Evolutionary conservation across 2,329 filamentous ascomycete species (phyloP).

Genomic region (Epichloe uncinata): DNA sequence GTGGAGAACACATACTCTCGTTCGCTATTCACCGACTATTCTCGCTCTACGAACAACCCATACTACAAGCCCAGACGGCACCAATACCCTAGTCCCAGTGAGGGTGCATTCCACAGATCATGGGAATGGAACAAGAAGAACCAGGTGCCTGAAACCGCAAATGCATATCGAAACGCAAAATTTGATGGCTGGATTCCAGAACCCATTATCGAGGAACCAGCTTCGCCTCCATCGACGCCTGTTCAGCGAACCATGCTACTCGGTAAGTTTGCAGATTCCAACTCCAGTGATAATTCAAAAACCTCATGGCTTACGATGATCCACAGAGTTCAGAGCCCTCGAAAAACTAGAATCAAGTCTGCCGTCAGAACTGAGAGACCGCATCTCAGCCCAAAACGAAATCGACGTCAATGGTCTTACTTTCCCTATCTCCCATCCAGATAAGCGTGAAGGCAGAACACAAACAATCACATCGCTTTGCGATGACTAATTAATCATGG

Average conservation of each 20-base stretch:
- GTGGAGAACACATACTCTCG: background rate
- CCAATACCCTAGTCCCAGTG: conserved; percentile 6
- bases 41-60: conserved; percentile 17
- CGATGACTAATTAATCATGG: too few species aligned
- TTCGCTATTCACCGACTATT: conserved; percentile 13
- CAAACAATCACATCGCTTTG: background rate
- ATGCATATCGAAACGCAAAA: background rate
- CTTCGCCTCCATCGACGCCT: conserved; percentile 14
- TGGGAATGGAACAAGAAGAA: conserved; percentile 2
- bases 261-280: conserved; percentile 12
- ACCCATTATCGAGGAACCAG: conserved; percentile 23
- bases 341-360: background rate
- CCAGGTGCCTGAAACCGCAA: background rate
- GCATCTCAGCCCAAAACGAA: background rate
- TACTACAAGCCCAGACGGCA: conserved; percentile 19
- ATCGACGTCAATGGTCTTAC: background rate
- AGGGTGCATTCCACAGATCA: background rate
- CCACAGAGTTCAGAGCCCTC: background rate
- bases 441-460: background rate
- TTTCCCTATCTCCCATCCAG: background rate
- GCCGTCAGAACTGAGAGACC: background rate
- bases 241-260: conserved; percentile 14
- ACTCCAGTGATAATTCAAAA: too few species aligned
- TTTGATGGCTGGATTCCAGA: conserved; percentile 13
- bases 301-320: background rate